phyloP scores from a whole-genome alignment of 148 eudicot species.

The Nyssa sinensis region DNA sequence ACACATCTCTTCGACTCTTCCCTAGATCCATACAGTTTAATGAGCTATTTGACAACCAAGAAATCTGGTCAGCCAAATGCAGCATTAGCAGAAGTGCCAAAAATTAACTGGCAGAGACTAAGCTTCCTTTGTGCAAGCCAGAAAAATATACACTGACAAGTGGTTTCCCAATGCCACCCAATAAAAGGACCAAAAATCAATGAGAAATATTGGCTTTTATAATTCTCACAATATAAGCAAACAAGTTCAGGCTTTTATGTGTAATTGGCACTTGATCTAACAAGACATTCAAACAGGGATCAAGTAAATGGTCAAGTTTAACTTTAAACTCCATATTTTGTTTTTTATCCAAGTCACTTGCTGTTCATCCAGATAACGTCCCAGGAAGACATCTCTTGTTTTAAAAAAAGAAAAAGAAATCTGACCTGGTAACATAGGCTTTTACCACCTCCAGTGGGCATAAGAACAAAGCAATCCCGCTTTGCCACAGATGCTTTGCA shows the following conservation, averaged over 20 bases:
- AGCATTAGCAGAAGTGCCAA: not conserved
- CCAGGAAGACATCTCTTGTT: not conserved
- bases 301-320: not conserved
- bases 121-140: not conserved
- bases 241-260: not conserved
- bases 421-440: conserved; percentile 94
- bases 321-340: not conserved
- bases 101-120: too few species aligned
- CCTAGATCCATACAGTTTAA: not conserved
- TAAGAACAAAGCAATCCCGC: conserved; percentile 79
- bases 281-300: not conserved
- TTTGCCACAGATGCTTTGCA: conserved; percentile 69
- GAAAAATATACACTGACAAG: not conserved
- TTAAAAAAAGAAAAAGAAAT: not conserved
- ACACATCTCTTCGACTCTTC: not conserved
- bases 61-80: not conserved
- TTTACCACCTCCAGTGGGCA: conserved; percentile 99
- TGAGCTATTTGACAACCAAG: not conserved
- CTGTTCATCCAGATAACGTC: not conserved
- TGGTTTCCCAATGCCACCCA: not conserved
- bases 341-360: not conserved
- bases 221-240: not conserved
- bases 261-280: not conserved
- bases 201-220: not conserved
- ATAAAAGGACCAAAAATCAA: not conserved